These are phyloP conservation scores for Vickermania ingenoplastis DNA, from an alignment of 208 protist species.

Conservation along the genomic window DNA sequence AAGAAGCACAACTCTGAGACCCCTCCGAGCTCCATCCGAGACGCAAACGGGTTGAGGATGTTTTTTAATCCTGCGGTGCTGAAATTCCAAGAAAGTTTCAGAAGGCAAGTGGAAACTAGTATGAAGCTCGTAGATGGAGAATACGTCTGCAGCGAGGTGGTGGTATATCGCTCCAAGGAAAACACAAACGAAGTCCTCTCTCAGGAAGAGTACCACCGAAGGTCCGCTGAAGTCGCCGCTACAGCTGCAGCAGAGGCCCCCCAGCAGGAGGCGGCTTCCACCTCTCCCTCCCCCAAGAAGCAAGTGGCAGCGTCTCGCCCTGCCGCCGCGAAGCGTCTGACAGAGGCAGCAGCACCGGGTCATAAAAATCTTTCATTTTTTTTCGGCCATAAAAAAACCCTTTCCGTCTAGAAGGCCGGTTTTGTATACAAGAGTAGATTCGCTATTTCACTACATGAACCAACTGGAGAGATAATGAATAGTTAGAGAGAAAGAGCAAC, in stretches of 20 bases:
- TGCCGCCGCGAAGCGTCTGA: not conserved
- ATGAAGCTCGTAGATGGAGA: constrained; percentile 47
- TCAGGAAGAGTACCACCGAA: constrained; percentile 52
- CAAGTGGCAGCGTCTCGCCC: not conserved
- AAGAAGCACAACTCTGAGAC: constrained; percentile 3
- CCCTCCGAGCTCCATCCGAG: not conserved
- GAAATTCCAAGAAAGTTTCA: constrained; percentile 54
- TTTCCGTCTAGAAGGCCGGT: no score
- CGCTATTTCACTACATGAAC: no score
- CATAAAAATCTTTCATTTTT: no score
- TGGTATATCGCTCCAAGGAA: constrained; percentile 32
- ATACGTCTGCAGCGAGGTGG: constrained; percentile 56
- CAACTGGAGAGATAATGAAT: no score
- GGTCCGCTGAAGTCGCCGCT: constrained; percentile 19
- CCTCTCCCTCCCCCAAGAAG: not conserved
- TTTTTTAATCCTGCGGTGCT: constrained; percentile 66
- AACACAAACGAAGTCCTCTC: constrained; percentile 37
- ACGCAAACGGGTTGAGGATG: constrained; percentile 24
- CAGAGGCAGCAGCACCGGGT: not conserved
- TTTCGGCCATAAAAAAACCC: no score
- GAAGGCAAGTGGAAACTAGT: constrained; percentile 45
- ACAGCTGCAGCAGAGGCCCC: not conserved
- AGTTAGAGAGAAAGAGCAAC: no score
- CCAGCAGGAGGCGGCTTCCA: not conserved
- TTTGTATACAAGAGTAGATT: no score